Base-by-base conservation (phyloP, 192 early-diverging fungal genomes). In the Entrophospora sp. region DNA sequence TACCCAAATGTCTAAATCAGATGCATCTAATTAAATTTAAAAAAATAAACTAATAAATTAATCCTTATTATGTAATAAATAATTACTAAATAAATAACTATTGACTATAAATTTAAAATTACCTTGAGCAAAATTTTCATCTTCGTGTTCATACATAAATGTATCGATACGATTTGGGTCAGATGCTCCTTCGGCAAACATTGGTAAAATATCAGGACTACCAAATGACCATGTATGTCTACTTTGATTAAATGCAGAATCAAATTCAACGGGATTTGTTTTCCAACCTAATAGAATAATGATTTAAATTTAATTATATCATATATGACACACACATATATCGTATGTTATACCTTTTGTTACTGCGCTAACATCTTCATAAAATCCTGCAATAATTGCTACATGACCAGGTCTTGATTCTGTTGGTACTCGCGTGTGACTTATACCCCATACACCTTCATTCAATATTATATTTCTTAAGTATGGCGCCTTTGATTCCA, bases 321-420 rank as follows among this genome's bases (percentile, higher is more conserved):
- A n/a, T n/a, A n/a, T n/a, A n/a, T n/a, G n/a, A n/a, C n/a, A n/a
- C n/a, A n/a, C n/a, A n/a, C n/a, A n/a, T n/a, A n/a, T n/a, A n/a
- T n/a, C n/a, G n/a, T n/a, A n/a, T n/a, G n/a, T n/a, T n/a, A n/a
- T n/a, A 89, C 89, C 93, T 74, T 90, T 94, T 5, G 94, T 97
- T 22, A 97, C 95, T 3, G 95, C 95, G 76, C 91, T 94, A 48
- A 96, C 93, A 77, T 97, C 95, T 73, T 97, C 95, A 75, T 97
- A 97, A 71, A 97, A 94, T 5, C 95, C 95, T 13, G 93, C 95
- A 78, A 97, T 96, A 31, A 95, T 81, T 22, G 95, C 95, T n/a
- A 97, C 93, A 71, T 97, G 95, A 7, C 95, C 93, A 25, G 95
- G 95, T 13, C 95, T 79, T 55, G 90, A 91, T 78, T 97, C 95